phyloP scores from a whole-genome alignment of 2,329 filamentous ascomycete genomes.

The Sarocladiaceae sp. region DNA sequence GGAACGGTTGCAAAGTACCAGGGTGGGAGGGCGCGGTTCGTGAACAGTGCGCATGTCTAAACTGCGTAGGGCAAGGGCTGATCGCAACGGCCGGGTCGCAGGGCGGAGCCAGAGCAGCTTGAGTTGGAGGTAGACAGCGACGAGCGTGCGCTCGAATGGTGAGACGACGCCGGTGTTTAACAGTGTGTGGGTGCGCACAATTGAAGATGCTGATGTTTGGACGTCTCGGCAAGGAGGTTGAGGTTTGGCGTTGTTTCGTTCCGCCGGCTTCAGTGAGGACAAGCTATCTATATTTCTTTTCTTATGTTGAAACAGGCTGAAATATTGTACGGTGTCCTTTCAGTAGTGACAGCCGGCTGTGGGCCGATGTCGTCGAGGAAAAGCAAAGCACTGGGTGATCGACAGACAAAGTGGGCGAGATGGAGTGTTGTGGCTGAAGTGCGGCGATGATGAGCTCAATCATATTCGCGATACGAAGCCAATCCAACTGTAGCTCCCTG shows the following conservation, averaged over 20 bases:
- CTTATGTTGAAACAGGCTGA: neutral
- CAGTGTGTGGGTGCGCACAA: neutral
- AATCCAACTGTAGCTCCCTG: no score
- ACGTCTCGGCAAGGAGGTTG: neutral
- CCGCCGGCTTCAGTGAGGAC: neutral
- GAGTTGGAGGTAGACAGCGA: neutral
- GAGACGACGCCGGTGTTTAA: conserved; percentile 9
- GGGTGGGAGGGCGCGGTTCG: conserved; percentile 5
- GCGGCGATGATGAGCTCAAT: neutral
- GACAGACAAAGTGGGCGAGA: neutral
- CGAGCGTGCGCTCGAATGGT: neutral
- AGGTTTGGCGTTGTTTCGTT: neutral
- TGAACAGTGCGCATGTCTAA: conserved; percentile 5
- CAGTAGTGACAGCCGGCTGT: neutral
- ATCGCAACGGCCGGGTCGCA: neutral
- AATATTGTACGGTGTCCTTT: neutral
- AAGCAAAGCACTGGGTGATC: neutral
- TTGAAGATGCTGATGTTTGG: neutral
- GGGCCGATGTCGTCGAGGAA: neutral
- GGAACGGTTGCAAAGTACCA: neutral
- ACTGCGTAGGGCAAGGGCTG: conserved; percentile 4
- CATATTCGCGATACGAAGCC: no score
- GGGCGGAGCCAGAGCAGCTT: neutral
- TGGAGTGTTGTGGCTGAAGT: neutral
- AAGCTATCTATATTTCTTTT: neutral